Evolutionary conservation across 1,139 yeast species (phyloP).

Genomic region (Debaryomyces subglobosus): DNA sequence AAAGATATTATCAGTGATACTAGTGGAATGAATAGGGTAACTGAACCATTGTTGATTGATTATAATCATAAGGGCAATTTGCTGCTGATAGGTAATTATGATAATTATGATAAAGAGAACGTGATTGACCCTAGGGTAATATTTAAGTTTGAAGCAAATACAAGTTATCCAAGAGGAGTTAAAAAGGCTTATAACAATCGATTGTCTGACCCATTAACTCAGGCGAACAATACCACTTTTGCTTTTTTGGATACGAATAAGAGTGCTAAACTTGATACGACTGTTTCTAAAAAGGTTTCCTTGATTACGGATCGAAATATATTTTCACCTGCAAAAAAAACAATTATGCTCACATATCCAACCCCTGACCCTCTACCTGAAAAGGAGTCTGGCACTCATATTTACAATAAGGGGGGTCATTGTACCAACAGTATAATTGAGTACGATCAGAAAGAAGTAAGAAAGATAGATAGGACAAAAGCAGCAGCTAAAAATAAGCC

Average conservation of each 20-base stretch:
- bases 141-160: background rate
- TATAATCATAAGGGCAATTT: background rate
- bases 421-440: background rate
- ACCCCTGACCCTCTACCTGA: background rate
- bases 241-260: background rate
- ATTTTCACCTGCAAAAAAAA: background rate
- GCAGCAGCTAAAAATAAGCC: background rate
- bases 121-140: conserved; percentile 6
- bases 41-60: background rate
- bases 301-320: background rate
- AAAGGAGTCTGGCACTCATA: background rate
- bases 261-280: background rate
- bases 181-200: background rate
- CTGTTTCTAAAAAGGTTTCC: background rate
- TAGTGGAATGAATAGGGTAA: background rate
- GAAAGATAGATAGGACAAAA: background rate
- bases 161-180: background rate
- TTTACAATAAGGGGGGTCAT: background rate
- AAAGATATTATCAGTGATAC: background rate
- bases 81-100: background rate
- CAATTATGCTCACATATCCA: background rate
- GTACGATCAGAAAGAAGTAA: background rate
- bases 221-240: background rate
- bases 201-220: background rate
- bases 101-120: conserved; percentile 2